Conservation (phyloP, 306 rosid species). For the Ochetophila trinervis region DNA sequence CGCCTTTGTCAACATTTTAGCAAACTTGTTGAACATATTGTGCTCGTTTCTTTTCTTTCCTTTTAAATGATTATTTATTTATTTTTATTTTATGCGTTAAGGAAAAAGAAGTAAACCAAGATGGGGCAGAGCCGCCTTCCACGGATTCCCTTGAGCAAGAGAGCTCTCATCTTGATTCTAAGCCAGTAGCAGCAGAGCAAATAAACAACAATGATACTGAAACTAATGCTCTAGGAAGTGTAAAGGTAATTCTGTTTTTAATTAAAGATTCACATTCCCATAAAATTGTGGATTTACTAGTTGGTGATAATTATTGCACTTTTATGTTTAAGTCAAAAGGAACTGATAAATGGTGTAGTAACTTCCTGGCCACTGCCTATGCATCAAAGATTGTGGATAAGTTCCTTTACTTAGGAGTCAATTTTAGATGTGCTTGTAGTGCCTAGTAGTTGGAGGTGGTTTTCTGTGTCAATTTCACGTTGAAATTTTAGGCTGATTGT, state of each 20-base stretch:
- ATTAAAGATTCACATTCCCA: not conserved
- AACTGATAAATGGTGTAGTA: too few relatives aligned
- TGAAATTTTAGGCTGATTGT: constrained; percentile 1
- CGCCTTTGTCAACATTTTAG: not conserved
- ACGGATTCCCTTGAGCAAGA: constrained; percentile 41
- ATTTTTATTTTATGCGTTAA: constrained; percentile 27
- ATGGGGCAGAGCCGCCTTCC: constrained; percentile 40
- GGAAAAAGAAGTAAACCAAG: constrained; percentile 53
- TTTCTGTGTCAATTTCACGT: constrained; percentile 15
- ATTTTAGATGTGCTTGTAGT: constrained; percentile 9
- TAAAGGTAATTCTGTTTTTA: constrained; percentile 36
- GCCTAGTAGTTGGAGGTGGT: constrained; percentile 20
- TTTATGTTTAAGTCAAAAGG: too few relatives aligned
- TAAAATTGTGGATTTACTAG: not conserved
- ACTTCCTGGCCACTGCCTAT: constrained; percentile 5
- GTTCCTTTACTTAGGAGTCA: too few relatives aligned
- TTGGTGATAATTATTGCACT: not conserved
- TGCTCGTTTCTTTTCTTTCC: not conserved
- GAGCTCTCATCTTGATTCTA: constrained; percentile 29
- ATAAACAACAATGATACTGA: constrained; percentile 41
- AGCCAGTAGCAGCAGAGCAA: constrained; percentile 43
- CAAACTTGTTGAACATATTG: not conserved
- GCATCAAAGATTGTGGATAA: too few relatives aligned
- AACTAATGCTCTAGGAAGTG: constrained; percentile 43
- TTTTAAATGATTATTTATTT: not conserved